These are phyloP conservation scores for Mixia osmundae DNA, from an alignment of 1,284 basidiomycete genomes.

Conservation along the genomic window DNA sequence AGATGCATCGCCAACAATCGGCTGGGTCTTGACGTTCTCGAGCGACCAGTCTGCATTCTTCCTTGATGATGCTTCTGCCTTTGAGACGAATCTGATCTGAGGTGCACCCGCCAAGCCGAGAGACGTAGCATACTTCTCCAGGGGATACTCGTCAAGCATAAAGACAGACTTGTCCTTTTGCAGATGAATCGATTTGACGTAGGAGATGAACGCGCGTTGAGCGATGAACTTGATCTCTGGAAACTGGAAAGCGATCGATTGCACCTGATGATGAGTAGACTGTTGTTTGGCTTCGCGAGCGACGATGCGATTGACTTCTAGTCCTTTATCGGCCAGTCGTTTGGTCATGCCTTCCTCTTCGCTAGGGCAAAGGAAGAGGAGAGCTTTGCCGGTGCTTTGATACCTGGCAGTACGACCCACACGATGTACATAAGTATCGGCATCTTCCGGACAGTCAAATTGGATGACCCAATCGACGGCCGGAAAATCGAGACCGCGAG, in stretches of 20 bases:
- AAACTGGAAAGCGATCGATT: conserved; percentile 81
- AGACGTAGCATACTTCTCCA: conserved; percentile 62
- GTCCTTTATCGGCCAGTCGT: conserved; percentile 44
- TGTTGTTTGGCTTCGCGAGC: conserved; percentile 72
- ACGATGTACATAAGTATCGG: conserved; percentile 93
- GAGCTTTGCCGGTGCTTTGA: conserved; percentile 62
- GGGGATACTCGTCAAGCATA: conserved; percentile 57
- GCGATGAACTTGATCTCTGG: conserved; percentile 94
- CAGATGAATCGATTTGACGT: conserved; percentile 73
- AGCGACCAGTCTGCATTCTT: conserved; percentile 34
- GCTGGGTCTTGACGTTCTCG: conserved; percentile 15
- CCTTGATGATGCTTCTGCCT: conserved; percentile 43
- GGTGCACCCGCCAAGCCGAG: conserved; percentile 84
- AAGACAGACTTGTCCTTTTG: conserved; percentile 90
- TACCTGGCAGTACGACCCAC: conserved; percentile 91
- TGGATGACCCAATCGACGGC: conserved; percentile 94
- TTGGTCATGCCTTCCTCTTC: conserved; percentile 69
- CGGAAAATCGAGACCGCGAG: conserved; percentile 89
- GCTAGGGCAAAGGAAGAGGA: conserved; percentile 63
- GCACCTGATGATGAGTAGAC: conserved; percentile 64
- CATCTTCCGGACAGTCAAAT: conserved; percentile 90
- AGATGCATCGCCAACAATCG: conserved; percentile 20
- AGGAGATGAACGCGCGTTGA: conserved; percentile 85
- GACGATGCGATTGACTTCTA: conserved; percentile 56
- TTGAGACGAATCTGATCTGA: conserved; percentile 67